Evolutionary conservation across 2,329 filamentous ascomycete genomes (phyloP).

Genomic region (Herpotrichia juniperi): DNA sequence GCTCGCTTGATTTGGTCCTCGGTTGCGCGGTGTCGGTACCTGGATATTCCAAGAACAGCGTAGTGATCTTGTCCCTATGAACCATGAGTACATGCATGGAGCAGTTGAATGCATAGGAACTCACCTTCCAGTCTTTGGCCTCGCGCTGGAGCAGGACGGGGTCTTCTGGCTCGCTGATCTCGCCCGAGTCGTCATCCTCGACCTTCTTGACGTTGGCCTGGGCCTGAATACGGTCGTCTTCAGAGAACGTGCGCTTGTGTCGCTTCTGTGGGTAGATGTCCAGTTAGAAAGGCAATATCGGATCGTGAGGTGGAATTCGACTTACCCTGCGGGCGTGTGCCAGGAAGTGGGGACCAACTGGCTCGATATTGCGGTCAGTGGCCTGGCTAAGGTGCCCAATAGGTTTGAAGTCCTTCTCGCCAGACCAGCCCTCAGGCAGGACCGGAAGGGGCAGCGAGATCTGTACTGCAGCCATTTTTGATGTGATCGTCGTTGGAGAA

Average conservation of each 20-base stretch:
- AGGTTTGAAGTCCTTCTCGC: conserved; percentile 90
- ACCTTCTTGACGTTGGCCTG: conserved; percentile 94
- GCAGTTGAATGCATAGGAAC: conserved; percentile 23
- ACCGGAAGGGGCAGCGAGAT: conserved; percentile 72
- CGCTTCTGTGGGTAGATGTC: conserved; percentile 60
- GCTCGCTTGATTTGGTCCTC: conserved; percentile 99
- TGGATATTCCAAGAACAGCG: conserved; percentile 89
- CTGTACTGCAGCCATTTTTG: conserved; percentile 68
- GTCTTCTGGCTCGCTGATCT: conserved; percentile 94
- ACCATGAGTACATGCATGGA: conserved; percentile 9
- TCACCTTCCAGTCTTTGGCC: conserved; percentile 99
- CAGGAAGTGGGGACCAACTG: conserved; percentile 96
- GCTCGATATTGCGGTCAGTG: conserved; percentile 88
- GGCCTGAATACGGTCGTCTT: conserved; percentile 97
- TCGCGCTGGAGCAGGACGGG: conserved; percentile 89
- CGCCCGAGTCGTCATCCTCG: conserved; percentile 86
- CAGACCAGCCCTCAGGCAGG: conserved; percentile 80
- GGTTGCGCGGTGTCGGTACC: conserved; percentile 89
- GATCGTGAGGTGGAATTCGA: conserved; percentile 15
- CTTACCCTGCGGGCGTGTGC: conserved; percentile 90
- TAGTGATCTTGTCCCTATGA: conserved; percentile 91
- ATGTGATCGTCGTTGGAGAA: conserved; percentile 14
- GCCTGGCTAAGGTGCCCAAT: conserved; percentile 77
- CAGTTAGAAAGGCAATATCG: conserved; percentile 19
- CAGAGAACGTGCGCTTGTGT: conserved; percentile 96